Evolutionary conservation across 2,329 filamentous ascomycete species (phyloP).

Genomic region (Claviceps sorghi): DNA sequence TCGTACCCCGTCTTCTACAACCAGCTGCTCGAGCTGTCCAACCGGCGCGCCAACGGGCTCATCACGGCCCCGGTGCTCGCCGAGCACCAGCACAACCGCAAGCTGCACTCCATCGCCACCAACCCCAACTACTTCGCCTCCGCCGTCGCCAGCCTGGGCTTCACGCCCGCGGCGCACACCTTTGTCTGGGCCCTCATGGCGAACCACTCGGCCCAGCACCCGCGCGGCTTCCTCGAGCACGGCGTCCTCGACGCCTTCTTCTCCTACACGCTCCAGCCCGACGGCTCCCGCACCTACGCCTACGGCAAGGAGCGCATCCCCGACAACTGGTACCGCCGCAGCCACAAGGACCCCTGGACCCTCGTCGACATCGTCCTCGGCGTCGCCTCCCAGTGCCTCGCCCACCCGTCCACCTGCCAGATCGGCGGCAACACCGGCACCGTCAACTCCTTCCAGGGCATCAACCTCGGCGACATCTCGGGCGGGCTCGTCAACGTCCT

Average conservation of each 20-base stretch:
- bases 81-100: neutral
- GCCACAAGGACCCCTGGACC: conserved; percentile 29
- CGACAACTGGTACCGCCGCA: conserved; percentile 31
- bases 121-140: conserved; percentile 41
- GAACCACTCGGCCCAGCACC: conserved; percentile 28
- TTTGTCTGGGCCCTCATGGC: conserved; percentile 27
- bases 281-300: conserved; percentile 24
- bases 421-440: conserved; percentile 34
- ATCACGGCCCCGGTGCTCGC: neutral
- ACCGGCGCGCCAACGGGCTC: conserved; percentile 24
- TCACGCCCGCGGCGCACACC: conserved; percentile 30
- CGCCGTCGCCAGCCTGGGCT: conserved; percentile 32
- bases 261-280: conserved; percentile 22
- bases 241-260: conserved; percentile 3
- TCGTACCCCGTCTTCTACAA: conserved; percentile 9
- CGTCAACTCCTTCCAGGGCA: conserved; percentile 32
- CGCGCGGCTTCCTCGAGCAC: conserved; percentile 14
- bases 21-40: conserved; percentile 23
- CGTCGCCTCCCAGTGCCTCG: conserved; percentile 19
- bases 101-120: conserved; percentile 24
- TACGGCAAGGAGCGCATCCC: conserved; percentile 35
- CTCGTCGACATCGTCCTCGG: conserved; percentile 23
- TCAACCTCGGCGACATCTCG: conserved; percentile 28
- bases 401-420: neutral
- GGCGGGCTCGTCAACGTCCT: conserved; percentile 27